A percentile compares a stretch with the other conserved stretches of the same genome.
phyloP scores from a whole-genome alignment of 805 yeast species.

The Wickerhamiella australiensis region DNA sequence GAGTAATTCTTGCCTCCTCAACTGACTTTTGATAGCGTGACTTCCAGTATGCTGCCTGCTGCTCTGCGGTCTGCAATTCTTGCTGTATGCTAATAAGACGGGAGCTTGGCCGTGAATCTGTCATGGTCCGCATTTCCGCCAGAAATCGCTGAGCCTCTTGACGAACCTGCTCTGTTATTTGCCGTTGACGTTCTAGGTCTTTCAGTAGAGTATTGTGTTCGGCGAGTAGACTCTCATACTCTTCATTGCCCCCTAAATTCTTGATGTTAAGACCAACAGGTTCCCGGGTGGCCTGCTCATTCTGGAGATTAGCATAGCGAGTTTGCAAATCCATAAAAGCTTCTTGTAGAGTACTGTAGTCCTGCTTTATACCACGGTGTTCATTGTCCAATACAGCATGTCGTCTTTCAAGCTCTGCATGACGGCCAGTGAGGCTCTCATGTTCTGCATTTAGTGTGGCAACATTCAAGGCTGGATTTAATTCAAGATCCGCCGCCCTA shows the following conservation, averaged over 20 bases:
- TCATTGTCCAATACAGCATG: constrained; percentile 7
- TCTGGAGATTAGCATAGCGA: constrained; percentile 6
- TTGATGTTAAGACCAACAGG: constrained; percentile 2
- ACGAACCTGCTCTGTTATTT: constrained; percentile 30
- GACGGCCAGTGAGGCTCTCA: background rate
- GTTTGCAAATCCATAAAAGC: constrained; percentile 18
- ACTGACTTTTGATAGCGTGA: constrained; percentile 24
- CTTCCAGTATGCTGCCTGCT: constrained; percentile 30
- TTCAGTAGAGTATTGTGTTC: constrained; percentile 14
- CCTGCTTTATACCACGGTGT: constrained; percentile 13
- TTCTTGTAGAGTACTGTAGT: constrained; percentile 19
- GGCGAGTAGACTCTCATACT: background rate
- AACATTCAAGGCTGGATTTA: background rate
- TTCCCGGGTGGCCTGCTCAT: constrained; percentile 5
- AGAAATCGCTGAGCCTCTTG: constrained; percentile 29
- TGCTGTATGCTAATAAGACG: constrained; percentile 9
- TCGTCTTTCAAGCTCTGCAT: background rate
- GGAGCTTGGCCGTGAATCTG: constrained; percentile 19
- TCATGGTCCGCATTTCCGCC: constrained; percentile 30
- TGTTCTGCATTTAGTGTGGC: constrained; percentile 1
- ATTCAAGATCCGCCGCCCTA: background rate
- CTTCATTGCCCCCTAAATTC: background rate
- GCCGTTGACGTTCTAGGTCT: constrained; percentile 21
- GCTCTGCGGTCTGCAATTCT: constrained; percentile 24
- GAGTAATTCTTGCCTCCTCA: constrained; percentile 23